phyloP scores from a whole-genome alignment of 208 protist genomes.

The Sergeia podlipaevii region DNA sequence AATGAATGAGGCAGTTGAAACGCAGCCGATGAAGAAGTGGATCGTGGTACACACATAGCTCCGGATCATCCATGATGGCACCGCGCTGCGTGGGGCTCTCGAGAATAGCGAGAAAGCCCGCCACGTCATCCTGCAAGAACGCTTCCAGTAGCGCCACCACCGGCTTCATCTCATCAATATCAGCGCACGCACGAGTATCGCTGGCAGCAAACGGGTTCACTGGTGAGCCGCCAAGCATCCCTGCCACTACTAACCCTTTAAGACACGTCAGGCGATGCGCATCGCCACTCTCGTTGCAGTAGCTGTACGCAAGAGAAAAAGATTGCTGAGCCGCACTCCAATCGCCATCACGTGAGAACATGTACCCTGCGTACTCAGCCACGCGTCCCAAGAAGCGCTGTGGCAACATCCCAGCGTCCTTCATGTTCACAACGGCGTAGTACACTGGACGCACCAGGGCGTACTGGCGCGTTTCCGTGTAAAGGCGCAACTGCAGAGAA shows the following conservation, averaged over 20 bases:
- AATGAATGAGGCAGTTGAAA: constrained; percentile 83
- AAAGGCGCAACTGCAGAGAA: constrained; percentile 89
- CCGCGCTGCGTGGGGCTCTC: constrained; percentile 28
- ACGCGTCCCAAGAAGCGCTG: constrained; percentile 92
- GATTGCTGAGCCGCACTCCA: constrained; percentile 90
- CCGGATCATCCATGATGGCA: constrained; percentile 80
- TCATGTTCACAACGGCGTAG: constrained; percentile 18
- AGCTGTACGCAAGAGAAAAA: constrained; percentile 92
- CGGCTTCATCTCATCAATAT: constrained; percentile 87
- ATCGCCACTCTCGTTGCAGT: constrained; percentile 93
- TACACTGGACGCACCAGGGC: constrained; percentile 55
- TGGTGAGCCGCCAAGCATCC: constrained; percentile 68
- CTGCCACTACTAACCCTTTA: constrained; percentile 92
- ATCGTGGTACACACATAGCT: constrained; percentile 89
- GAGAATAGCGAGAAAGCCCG: constrained; percentile 87
- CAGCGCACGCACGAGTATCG: constrained; percentile 90
- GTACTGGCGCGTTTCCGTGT: constrained; percentile 74
- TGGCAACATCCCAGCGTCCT: constrained; percentile 76
- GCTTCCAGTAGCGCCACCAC: constrained; percentile 86
- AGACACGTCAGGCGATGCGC: constrained; percentile 78
- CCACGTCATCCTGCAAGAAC: constrained; percentile 42
- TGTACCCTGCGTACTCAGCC: constrained; percentile 85
- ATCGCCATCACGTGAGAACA: constrained; percentile 82
- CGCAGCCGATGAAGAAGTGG: constrained; percentile 91
- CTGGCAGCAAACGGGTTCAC: constrained; percentile 94